Percentiles rank a stretch among this genome's conserved stretches.
phyloP scores from a whole-genome alignment of 1,139 yeast genomes.

The Yarrowia galli region DNA sequence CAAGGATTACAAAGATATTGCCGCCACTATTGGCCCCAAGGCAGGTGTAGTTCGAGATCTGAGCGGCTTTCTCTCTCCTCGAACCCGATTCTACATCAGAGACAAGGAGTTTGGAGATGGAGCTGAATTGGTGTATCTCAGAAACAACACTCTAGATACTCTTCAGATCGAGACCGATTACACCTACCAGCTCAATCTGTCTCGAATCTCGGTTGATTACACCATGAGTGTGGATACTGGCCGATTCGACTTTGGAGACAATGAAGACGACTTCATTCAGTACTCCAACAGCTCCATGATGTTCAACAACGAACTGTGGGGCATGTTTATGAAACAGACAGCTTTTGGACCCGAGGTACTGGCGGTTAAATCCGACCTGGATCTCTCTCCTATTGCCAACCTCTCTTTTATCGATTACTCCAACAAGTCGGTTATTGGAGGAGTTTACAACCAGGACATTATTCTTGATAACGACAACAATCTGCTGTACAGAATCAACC shows the following conservation, averaged over 20 bases:
- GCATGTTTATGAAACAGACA: constrained; percentile 8
- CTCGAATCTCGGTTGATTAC: background rate
- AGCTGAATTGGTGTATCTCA: constrained; percentile 4
- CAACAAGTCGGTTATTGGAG: constrained; percentile 8
- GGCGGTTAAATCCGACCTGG: background rate
- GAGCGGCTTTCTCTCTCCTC: background rate
- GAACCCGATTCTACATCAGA: constrained; percentile 13
- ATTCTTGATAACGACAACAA: constrained; percentile 3
- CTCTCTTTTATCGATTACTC: constrained; percentile 3
- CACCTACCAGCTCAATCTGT: background rate
- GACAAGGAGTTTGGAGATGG: background rate
- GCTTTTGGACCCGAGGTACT: background rate
- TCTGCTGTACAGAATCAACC: constrained; percentile 11
- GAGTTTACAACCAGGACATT: constrained; percentile 8
- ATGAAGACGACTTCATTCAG: constrained; percentile 5
- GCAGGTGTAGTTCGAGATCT: constrained; percentile 24
- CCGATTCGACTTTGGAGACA: constrained; percentile 1
- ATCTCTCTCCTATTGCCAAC: background rate
- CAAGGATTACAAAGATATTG: constrained; percentile 16
- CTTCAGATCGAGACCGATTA: constrained; percentile 13
- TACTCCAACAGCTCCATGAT: constrained; percentile 1
- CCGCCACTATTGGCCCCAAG: constrained; percentile 5
- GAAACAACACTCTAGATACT: constrained; percentile 20
- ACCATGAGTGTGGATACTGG: constrained; percentile 6
- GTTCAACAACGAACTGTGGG: background rate